These are phyloP conservation scores for Penicillium ucsense DNA, from an alignment of 495 filamentous ascomycete genomes.

Conservation along the genomic window DNA sequence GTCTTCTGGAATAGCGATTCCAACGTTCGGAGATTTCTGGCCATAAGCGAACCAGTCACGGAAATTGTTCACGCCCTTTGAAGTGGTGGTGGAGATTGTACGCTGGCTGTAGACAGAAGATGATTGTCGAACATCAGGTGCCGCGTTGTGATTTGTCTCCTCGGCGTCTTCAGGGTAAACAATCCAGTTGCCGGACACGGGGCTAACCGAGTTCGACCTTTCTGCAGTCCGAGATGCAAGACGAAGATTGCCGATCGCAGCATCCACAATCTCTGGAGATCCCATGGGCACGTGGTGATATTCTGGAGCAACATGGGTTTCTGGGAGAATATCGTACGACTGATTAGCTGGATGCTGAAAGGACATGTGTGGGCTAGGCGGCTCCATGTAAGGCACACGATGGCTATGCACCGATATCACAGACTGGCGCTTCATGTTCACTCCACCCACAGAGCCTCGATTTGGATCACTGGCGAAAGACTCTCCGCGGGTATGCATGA, in stretches of 20 bases:
- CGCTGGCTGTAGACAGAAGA: conserved; percentile 36
- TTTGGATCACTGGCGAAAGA: conserved; percentile 35
- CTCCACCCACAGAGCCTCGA: conserved; percentile 21
- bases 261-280: conserved; percentile 11
- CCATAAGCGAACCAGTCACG: conserved; percentile 32
- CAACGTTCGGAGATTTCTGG: conserved; percentile 23
- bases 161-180: conserved; percentile 41
- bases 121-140: conserved; percentile 27
- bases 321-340: conserved; percentile 20
- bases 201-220: conserved; percentile 27
- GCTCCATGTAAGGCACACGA: conserved; percentile 23
- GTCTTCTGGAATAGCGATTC: conserved; percentile 26
- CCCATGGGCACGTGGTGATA: conserved; percentile 14
- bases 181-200: conserved; percentile 50
- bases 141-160: conserved; percentile 17
- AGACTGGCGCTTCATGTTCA: conserved; percentile 14
- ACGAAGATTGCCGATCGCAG: conserved; percentile 11
- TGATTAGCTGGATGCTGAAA: conserved; percentile 16
- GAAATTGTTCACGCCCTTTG: conserved; percentile 17
- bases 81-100: conserved; percentile 27
- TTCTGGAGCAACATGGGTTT: conserved; percentile 14
- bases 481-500: conserved; percentile 60
- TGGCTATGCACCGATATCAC: conserved; percentile 13
- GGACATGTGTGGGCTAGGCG: conserved; percentile 27
- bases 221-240: conserved; percentile 18